These are phyloP conservation scores for Podosphaera xanthii DNA, from an alignment of 2,329 filamentous ascomycete species.

Conservation along the genomic window DNA sequence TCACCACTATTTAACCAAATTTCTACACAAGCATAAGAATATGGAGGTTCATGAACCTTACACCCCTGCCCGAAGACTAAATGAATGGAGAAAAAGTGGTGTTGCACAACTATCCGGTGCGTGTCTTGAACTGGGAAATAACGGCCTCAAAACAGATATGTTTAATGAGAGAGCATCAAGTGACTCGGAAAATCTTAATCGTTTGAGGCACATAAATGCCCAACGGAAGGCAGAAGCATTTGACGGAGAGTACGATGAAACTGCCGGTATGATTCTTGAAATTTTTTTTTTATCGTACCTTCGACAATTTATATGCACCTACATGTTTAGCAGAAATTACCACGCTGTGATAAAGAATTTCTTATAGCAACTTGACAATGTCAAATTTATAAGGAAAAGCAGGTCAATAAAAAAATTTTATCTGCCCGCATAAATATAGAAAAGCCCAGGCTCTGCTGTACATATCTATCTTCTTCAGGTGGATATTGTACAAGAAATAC, in stretches of 20 bases:
- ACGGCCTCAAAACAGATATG: conserved; percentile 12
- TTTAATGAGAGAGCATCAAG: conserved; percentile 49
- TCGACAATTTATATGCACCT: background rate
- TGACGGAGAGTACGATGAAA: conserved; percentile 44
- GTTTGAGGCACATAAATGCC: conserved; percentile 17
- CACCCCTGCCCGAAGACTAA: conserved; percentile 33
- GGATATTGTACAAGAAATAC: too few species aligned
- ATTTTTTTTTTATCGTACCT: background rate
- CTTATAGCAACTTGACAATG: too few species aligned
- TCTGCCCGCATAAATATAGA: too few species aligned
- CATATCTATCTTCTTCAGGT: too few species aligned
- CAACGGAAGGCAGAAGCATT: conserved; percentile 34
- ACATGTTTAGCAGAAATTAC: background rate
- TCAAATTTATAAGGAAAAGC: too few species aligned
- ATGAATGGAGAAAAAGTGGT: conserved; percentile 51
- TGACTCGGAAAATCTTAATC: conserved; percentile 33
- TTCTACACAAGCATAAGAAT: conserved; percentile 10
- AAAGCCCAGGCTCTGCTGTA: too few species aligned
- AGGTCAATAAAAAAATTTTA: too few species aligned
- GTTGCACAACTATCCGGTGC: conserved; percentile 34
- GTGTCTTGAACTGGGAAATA: conserved; percentile 34
- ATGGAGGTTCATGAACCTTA: conserved; percentile 29
- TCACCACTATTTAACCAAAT: conserved; percentile 13
- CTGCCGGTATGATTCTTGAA: conserved; percentile 23
- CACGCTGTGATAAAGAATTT: background rate